Evolutionary conservation across 2,329 filamentous ascomycete species (phyloP).

Genomic region (Clonostachys rosea): DNA sequence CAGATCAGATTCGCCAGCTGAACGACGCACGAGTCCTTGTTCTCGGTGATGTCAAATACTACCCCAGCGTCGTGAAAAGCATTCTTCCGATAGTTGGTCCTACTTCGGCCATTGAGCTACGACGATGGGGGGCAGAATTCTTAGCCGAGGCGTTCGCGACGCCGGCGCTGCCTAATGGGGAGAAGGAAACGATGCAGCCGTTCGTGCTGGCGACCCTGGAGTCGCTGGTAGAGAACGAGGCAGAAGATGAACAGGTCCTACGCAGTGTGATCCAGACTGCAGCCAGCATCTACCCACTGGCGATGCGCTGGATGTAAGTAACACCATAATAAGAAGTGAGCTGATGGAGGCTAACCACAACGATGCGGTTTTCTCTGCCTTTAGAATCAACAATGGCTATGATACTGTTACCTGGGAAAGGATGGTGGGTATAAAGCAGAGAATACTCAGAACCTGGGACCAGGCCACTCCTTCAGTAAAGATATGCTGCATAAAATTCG

Average conservation of each 20-base stretch:
- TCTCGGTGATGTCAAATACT: constrained; percentile 80
- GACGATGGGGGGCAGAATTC: constrained; percentile 95
- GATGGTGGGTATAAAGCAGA: constrained; percentile 84
- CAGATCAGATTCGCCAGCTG: constrained; percentile 81
- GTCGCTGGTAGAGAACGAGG: constrained; percentile 63
- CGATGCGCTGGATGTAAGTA: constrained; percentile 92
- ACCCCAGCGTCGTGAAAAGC: constrained; percentile 85
- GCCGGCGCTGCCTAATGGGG: constrained; percentile 69
- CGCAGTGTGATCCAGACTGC: constrained; percentile 84
- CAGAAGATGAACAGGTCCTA: constrained; percentile 74
- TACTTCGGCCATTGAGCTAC: constrained; percentile 70
- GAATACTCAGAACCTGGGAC: constrained; percentile 87
- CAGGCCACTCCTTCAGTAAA: constrained; percentile 68
- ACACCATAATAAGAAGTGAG: not conserved
- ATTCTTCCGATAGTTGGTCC: constrained; percentile 88
- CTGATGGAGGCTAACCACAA: too few relatives aligned
- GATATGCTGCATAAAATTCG: constrained; percentile 96
- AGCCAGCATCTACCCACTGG: constrained; percentile 87
- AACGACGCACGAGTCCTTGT: constrained; percentile 88
- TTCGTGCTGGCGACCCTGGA: constrained; percentile 75
- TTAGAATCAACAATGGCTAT: constrained; percentile 79
- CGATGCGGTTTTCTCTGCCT: constrained; percentile 7
- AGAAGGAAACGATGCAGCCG: constrained; percentile 77
- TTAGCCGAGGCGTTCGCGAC: constrained; percentile 93
- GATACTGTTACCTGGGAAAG: constrained; percentile 81